Percentiles rank a stretch among this genome's conserved stretches.
phyloP scores from a whole-genome alignment of 169 alveolate genomes.

The Babesia divergens region DNA sequence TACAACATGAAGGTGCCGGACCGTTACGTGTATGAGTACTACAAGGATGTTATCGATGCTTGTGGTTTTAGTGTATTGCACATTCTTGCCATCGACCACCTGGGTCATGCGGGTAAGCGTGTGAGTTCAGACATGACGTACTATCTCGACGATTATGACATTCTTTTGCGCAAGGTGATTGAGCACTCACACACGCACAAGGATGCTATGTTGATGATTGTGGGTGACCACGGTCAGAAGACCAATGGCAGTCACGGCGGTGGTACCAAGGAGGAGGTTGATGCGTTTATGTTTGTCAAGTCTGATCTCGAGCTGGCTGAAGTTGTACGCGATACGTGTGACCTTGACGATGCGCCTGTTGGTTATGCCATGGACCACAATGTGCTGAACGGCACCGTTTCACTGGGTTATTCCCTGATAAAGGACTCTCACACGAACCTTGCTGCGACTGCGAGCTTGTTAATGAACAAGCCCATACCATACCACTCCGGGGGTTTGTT shows the following conservation, averaged over 20 bases:
- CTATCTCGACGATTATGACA: slow-evolving; percentile 58
- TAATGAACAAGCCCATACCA: slow-evolving; percentile 43
- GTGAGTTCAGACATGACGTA: slow-evolving; percentile 52
- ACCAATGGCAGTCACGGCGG: slow-evolving; percentile 73
- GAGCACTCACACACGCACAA: background rate
- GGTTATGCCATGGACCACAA: slow-evolving; percentile 50
- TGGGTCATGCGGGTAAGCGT: slow-evolving; percentile 64
- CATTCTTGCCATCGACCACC: slow-evolving; percentile 70
- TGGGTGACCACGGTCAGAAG: slow-evolving; percentile 75
- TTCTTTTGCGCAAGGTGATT: slow-evolving; percentile 50
- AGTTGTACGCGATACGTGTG: background rate
- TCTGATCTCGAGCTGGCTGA: slow-evolving; percentile 28
- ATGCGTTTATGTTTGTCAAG: slow-evolving; percentile 29
- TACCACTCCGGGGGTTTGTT: slow-evolving; percentile 38
- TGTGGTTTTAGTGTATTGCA: slow-evolving; percentile 62
- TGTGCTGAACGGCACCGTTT: slow-evolving; percentile 30
- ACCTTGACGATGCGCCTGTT: slow-evolving; percentile 15
- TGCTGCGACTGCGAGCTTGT: slow-evolving; percentile 7
- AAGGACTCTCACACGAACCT: slow-evolving; percentile 18
- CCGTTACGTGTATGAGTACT: background rate
- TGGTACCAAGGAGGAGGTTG: slow-evolving; percentile 53
- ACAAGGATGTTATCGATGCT: background rate
- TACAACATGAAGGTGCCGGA: slow-evolving; percentile 29
- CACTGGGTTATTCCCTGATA: slow-evolving; percentile 8
- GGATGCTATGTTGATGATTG: slow-evolving; percentile 44